These are phyloP conservation scores for Ophiostoma quercus DNA, from an alignment of 2,329 filamentous ascomycete species.

Conservation along the genomic window DNA sequence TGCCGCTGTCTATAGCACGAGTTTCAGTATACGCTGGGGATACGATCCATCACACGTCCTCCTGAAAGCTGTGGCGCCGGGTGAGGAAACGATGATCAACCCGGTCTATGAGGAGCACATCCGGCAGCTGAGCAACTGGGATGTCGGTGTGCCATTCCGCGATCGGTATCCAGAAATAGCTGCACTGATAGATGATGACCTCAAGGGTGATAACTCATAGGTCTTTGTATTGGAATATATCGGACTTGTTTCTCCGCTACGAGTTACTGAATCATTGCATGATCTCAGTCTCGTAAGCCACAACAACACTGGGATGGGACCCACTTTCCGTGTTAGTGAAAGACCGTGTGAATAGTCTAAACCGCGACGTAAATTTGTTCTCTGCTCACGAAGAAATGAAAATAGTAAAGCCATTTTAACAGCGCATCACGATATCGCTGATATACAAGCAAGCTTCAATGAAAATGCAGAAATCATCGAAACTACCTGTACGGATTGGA, in stretches of 20 bases:
- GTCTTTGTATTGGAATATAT: not conserved
- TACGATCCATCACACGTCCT: conserved; percentile 33
- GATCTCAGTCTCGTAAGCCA: not conserved
- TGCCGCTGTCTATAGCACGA: conserved; percentile 33
- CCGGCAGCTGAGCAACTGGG: not conserved
- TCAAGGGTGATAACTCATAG: not conserved
- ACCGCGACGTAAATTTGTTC: not conserved
- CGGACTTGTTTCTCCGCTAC: conserved; percentile 1
- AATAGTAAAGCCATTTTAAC: too few species aligned
- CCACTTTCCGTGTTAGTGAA: conserved; percentile 1
- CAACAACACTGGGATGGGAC: not conserved
- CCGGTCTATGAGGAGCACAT: not conserved
- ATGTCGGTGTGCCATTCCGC: not conserved
- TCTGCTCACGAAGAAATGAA: not conserved
- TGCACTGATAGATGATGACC: conserved; percentile 1
- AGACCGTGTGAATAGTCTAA: not conserved
- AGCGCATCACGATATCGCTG: too few species aligned
- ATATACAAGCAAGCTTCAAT: too few species aligned
- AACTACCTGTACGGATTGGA: not conserved
- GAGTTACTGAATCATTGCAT: not conserved
- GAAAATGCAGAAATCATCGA: not conserved
- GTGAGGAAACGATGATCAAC: not conserved
- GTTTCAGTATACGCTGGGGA: conserved; percentile 33
- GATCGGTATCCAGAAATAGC: conserved; percentile 1
- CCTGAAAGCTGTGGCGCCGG: conserved; percentile 24